Evolutionary conservation across 192 early-diverging fungal genomes (phyloP), one percentile per base, ranked within the genome.

Genomic region (Chytriomyces sp.): DNA sequence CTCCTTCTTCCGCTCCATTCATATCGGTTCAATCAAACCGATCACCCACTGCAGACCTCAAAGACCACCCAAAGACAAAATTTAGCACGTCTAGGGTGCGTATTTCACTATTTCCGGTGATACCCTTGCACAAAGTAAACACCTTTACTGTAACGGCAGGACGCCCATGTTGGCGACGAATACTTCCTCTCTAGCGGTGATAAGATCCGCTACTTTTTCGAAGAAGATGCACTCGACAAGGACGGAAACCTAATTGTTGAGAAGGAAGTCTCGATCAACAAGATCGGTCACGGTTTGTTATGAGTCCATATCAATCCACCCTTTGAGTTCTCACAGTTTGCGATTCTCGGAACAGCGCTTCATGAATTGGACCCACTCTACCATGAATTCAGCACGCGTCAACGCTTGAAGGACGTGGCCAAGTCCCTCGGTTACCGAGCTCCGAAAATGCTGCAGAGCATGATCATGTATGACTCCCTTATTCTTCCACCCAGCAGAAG

Each of bases 141-240:
- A 52, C 70, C 55, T 14, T 32, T 28, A 37, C 4, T 8, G 28
- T 32, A 6, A 14, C 5, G 8, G 7, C 58, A 66, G 75, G 81
- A 86, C 14, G 83, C 84, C 31, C 91, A 94, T 76, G 86, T 91
- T 37, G 91, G 93, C 31, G 92, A 94, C 73, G 89, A 91, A 25
- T 98, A 98, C 77, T 98, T 96, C 83, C 82, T 98, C 22, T 80
- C 79, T 32, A 93, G 91, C 2, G 91, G 92, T 28, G 91, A 93
- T 77, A 92, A 93, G 65, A 77, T 93, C 64, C 83, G 91, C 19
- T 95, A 87, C 75, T 98, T 98, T 75, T 91, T 96, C 62, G 96
- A 98, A 75, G 87, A 92, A 39, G 90, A 82, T 41, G 94, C 95
- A 0, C 84, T 94, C 74, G 89, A 90, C 53, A 71, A 70, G 7